phyloP scores from a whole-genome alignment of 2,329 filamentous ascomycete species.

The Ceratocystis ficicola region DNA sequence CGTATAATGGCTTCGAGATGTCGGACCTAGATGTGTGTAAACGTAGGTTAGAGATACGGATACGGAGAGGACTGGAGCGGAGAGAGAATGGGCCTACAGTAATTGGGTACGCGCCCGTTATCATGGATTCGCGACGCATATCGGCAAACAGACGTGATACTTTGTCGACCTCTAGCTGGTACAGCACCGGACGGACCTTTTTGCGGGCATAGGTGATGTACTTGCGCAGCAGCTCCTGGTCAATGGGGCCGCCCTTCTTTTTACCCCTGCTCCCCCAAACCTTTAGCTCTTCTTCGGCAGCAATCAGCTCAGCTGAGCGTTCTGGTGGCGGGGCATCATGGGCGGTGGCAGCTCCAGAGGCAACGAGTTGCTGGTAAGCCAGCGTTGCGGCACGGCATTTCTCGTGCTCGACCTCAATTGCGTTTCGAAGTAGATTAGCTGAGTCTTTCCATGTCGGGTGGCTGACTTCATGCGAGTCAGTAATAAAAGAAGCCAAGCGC shows the following conservation, averaged over 20 bases:
- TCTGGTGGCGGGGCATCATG: slow-evolving; percentile 16
- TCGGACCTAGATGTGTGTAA: slow-evolving; percentile 54
- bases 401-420: slow-evolving; percentile 48
- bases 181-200: slow-evolving; percentile 79
- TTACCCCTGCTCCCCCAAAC: slow-evolving; percentile 26
- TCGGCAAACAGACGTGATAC: slow-evolving; percentile 87
- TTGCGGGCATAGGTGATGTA: slow-evolving; percentile 94
- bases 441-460: slow-evolving; percentile 52
- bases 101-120: slow-evolving; percentile 93
- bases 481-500: slow-evolving; percentile 84
- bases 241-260: slow-evolving; percentile 56
- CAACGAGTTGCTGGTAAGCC: slow-evolving; percentile 12
- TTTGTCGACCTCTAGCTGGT: slow-evolving; percentile 97
- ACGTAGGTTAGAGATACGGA: slow-evolving; percentile 13
- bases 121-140: slow-evolving; percentile 84
- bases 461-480: slow-evolving; percentile 83
- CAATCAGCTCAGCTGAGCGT: slow-evolving; percentile 38
- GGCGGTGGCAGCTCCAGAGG: slow-evolving; percentile 12
- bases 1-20: slow-evolving; percentile 97
- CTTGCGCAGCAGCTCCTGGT: slow-evolving; percentile 82
- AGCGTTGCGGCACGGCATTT: slow-evolving; percentile 14
- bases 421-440: slow-evolving; percentile 33
- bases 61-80: background rate
- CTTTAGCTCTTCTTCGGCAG: slow-evolving; percentile 26
- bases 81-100: slow-evolving; percentile 52